Evolutionary conservation across 2,329 filamentous ascomycete genomes (phyloP).

Genomic region (Sporothrix variecibatus): DNA sequence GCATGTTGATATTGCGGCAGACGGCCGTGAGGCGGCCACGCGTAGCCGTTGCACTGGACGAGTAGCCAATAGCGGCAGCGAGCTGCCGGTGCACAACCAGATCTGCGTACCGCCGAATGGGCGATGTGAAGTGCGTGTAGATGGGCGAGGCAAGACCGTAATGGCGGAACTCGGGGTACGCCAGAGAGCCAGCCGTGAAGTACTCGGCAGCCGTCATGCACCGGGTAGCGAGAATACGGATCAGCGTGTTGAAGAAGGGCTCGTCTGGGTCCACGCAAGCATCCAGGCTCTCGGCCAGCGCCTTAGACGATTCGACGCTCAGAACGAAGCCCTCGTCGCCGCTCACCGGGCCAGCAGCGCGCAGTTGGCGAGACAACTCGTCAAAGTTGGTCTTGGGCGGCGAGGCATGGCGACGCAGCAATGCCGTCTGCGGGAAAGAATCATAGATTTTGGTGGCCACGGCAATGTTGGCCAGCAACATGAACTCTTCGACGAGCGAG

Average conservation of each 20-base stretch:
- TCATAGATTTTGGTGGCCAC: conserved; percentile 89
- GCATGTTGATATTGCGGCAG: conserved; percentile 97
- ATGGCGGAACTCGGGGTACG: conserved; percentile 92
- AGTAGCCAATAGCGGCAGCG: conserved; percentile 92
- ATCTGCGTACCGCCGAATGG: conserved; percentile 97
- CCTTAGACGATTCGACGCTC: conserved; percentile 81
- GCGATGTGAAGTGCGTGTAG: conserved; percentile 98
- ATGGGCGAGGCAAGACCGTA: conserved; percentile 96
- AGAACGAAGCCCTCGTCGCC: conserved; percentile 62
- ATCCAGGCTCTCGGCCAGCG: conserved; percentile 92
- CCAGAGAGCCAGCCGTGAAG: conserved; percentile 91
- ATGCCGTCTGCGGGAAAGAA: conserved; percentile 90
- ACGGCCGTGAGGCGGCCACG: conserved; percentile 86
- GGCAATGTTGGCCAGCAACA: conserved; percentile 96
- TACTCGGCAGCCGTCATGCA: conserved; percentile 99
- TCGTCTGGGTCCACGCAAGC: conserved; percentile 75
- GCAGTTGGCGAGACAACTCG: conserved; percentile 86
- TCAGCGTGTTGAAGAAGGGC: conserved; percentile 97
- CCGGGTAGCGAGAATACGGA: conserved; percentile 94
- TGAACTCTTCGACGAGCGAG: conserved; percentile 97
- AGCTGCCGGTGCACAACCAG: conserved; percentile 77
- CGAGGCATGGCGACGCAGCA: conserved; percentile 86
- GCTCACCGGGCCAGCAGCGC: conserved; percentile 48
- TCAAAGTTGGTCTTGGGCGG: conserved; percentile 97
- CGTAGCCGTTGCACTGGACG: conserved; percentile 79